These are phyloP conservation scores for Acacia pycnantha DNA, from an alignment of 331 rosid genomes.

Conservation along the genomic window DNA sequence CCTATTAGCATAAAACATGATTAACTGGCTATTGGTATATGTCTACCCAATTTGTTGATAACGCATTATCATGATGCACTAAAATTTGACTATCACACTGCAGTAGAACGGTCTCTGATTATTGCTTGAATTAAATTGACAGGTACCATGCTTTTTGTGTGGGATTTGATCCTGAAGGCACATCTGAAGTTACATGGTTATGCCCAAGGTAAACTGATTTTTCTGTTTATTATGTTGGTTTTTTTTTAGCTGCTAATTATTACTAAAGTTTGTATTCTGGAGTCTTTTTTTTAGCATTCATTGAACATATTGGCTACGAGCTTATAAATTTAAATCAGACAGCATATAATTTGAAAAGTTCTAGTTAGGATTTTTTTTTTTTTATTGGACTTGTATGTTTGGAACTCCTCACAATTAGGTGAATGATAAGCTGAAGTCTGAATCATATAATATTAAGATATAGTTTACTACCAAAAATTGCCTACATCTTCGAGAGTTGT, in stretches of 20 bases:
- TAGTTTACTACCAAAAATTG: slow-evolving; percentile 13
- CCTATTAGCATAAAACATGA: neutral
- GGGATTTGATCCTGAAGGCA: slow-evolving; percentile 85
- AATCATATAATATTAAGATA: neutral
- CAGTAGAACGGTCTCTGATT: slow-evolving; percentile 12
- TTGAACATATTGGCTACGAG: no score
- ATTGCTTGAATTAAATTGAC: slow-evolving; percentile 34
- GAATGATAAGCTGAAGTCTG: slow-evolving; percentile 21
- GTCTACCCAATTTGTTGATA: neutral
- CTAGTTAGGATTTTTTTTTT: slow-evolving; percentile 14
- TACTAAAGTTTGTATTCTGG: neutral
- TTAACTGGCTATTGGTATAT: neutral
- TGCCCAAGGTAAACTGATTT: slow-evolving; percentile 81
- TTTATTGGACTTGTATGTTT: neutral
- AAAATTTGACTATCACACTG: neutral
- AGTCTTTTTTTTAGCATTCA: neutral
- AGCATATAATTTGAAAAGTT: slow-evolving; percentile 1
- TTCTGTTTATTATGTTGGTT: slow-evolving; percentile 12
- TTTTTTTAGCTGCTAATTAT: neutral
- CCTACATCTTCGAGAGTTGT: neutral
- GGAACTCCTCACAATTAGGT: neutral
- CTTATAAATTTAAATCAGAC: neutral
- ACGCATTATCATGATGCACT: neutral
- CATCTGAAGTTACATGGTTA: slow-evolving; percentile 86
- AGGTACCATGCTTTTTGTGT: slow-evolving; percentile 99